phyloP scores from a whole-genome alignment of 495 filamentous ascomycete genomes.

The Amniculicola lignicola region DNA sequence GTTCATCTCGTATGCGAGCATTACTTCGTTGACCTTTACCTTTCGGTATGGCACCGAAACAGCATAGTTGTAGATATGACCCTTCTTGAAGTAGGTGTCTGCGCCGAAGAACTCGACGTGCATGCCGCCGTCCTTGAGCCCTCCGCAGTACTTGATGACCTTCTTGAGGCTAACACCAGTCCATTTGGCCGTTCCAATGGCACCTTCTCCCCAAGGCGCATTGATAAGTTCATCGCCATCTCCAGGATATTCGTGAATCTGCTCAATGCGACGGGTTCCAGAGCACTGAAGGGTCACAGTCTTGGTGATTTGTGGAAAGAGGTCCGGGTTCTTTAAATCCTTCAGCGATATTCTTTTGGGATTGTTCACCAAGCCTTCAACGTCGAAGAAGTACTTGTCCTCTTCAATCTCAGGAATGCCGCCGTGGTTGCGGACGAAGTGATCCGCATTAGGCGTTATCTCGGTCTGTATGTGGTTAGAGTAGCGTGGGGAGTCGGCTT shows the following conservation, averaged over 20 bases:
- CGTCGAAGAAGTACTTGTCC: slow-evolving; percentile 49
- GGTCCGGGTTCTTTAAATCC: slow-evolving; percentile 54
- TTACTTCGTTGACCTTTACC: slow-evolving; percentile 61
- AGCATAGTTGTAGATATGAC: slow-evolving; percentile 59
- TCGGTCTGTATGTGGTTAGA: slow-evolving; percentile 47
- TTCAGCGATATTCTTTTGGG: slow-evolving; percentile 53
- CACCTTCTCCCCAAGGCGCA: slow-evolving; percentile 62
- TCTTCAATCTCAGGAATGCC: slow-evolving; percentile 61
- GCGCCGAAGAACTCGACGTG: slow-evolving; percentile 64
- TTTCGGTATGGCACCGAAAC: slow-evolving; percentile 64
- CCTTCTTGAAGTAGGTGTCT: slow-evolving; percentile 67
- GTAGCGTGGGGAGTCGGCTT: neutral
- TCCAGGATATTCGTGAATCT: slow-evolving; percentile 60
- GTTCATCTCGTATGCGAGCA: slow-evolving; percentile 71
- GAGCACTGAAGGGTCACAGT: slow-evolving; percentile 63
- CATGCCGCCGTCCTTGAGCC: slow-evolving; percentile 51
- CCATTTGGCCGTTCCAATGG: slow-evolving; percentile 63
- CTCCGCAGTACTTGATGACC: slow-evolving; percentile 64
- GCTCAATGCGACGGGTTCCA: slow-evolving; percentile 66
- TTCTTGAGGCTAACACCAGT: slow-evolving; percentile 62
- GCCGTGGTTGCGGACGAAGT: slow-evolving; percentile 68
- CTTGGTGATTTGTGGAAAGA: slow-evolving; percentile 55
- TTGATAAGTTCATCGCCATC: slow-evolving; percentile 68
- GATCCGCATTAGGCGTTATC: slow-evolving; percentile 58
- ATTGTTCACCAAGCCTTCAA: slow-evolving; percentile 57